Conservation (phyloP, 129 eudicot species). For the Sambucus nigra region DNA sequence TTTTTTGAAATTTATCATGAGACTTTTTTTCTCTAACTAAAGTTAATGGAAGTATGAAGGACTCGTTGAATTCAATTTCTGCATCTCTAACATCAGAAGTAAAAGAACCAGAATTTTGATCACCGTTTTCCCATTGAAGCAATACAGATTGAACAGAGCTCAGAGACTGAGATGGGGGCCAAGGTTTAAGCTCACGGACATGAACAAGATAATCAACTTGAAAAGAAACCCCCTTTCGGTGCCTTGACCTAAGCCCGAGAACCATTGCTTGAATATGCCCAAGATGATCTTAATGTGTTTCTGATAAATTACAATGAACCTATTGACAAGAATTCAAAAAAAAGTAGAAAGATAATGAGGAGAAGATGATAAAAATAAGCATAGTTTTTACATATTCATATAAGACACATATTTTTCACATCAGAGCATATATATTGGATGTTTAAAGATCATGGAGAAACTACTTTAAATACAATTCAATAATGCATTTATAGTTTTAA, state of each 20-base stretch:
- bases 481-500: not conserved
- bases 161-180: slow-evolving; percentile 71
- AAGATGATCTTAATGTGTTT: slow-evolving; percentile 5
- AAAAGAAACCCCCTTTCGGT: slow-evolving; percentile 53
- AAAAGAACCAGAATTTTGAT: slow-evolving; percentile 55
- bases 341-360: not conserved
- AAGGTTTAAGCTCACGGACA: slow-evolving; percentile 69
- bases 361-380: not conserved
- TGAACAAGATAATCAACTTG: slow-evolving; percentile 66
- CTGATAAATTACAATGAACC: slow-evolving; percentile 22
- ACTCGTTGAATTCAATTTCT: slow-evolving; percentile 51
- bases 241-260: slow-evolving; percentile 73
- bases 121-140: slow-evolving; percentile 83
- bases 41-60: slow-evolving; percentile 55
- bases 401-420: not conserved
- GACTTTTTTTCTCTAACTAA: slow-evolving; percentile 47
- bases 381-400: not conserved
- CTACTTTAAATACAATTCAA: not conserved
- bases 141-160: slow-evolving; percentile 51
- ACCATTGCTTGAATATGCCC: slow-evolving; percentile 43
- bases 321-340: slow-evolving; percentile 4
- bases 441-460: not conserved
- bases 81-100: slow-evolving; percentile 45
- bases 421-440: not conserved
- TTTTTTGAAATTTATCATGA: slow-evolving; percentile 48